Conservation (phyloP, 345 rosid genomes). For the Microthlaspi erraticum region DNA sequence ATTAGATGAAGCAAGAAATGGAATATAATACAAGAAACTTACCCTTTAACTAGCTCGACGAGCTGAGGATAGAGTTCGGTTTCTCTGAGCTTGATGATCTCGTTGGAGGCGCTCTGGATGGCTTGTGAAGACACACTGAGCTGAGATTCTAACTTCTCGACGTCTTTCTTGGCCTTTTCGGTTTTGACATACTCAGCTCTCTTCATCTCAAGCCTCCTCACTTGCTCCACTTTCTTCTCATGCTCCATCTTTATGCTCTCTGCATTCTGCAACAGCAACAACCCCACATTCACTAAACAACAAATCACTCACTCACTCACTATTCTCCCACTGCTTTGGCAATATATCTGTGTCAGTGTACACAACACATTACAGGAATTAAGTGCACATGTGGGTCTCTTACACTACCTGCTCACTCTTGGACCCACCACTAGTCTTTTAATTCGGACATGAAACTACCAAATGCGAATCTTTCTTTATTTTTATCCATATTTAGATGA, state of each 20-base stretch:
- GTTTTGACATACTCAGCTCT: conserved; percentile 83
- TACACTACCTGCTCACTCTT: conserved; percentile 42
- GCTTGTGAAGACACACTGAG: conserved; percentile 85
- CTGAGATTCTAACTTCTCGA: conserved; percentile 86
- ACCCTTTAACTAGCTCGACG: conserved; percentile 87
- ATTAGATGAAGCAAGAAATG: neutral
- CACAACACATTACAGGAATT: conserved; percentile 11
- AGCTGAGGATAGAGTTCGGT: conserved; percentile 89
- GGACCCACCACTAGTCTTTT: conserved; percentile 41
- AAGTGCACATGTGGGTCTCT: conserved; percentile 46
- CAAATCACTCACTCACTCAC: conserved; percentile 14
- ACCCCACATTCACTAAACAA: conserved; percentile 38
- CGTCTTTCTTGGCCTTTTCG: conserved; percentile 79
- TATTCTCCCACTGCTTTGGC: conserved; percentile 20
- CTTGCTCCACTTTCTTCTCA: conserved; percentile 75
- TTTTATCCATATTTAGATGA: conserved; percentile 34
- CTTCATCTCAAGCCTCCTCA: conserved; percentile 86
- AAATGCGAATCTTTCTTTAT: conserved; percentile 6
- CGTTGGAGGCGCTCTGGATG: conserved; percentile 75
- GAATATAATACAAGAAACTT: conserved; percentile 35
- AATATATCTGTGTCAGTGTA: conserved; percentile 37
- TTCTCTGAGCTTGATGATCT: conserved; percentile 84
- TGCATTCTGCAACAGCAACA: conserved; percentile 55
- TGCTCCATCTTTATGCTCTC: conserved; percentile 75
- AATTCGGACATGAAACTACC: conserved; percentile 29